Evolutionary conservation across 2,329 filamentous ascomycete genomes (phyloP), one percentile per base, ranked within the genome.

Genomic region (Aspergillus neoniger): DNA sequence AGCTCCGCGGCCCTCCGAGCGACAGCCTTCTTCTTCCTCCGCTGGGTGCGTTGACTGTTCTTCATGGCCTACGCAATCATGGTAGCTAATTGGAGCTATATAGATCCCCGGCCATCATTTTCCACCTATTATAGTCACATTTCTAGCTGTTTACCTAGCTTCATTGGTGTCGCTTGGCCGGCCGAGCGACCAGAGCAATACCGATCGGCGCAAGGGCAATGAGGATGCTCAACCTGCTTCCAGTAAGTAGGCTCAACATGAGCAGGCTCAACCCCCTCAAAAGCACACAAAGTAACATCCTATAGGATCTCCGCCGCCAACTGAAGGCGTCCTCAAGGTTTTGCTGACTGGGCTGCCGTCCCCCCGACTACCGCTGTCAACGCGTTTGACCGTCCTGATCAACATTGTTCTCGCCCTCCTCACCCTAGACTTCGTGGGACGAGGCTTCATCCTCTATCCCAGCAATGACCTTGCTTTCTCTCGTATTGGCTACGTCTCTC

Each of bases 401-500:
- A 98, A 98, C 73, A 71, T 87, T 17, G 77, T 83, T 2, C 79
- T 95, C 43, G 82, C 92, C 5, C 80, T 85, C 8, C 85, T 94
- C 76, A 85, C 88, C 0, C 82, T 88, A 25, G 95, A 99, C 74
- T 85, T 93, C 41, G 82, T 96, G 14, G 92, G 91, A 71, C 86
- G 90, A 19, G 89, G 90, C 2, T 86, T 86, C 10, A 75, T 88
- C 61, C 84, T 89, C 36, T 83, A 96, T 74, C 87, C 89, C 4
- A 87, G 83, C 25, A 80, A 91, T 28, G 88, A 96, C 65, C 80
- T 96, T 10, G 91, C 92, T 0, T 96, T 99, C 74, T 91, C 91
- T 43, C 86, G 95, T 8, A 81, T 96, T 15, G 95, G 95, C 25
- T 94, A 94, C 73, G 89, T 98, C 28, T 96, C 92, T 4, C 85